Evolutionary conservation across 257 asterid genomes (phyloP).

Genomic region (Haberlea rhodopensis): DNA sequence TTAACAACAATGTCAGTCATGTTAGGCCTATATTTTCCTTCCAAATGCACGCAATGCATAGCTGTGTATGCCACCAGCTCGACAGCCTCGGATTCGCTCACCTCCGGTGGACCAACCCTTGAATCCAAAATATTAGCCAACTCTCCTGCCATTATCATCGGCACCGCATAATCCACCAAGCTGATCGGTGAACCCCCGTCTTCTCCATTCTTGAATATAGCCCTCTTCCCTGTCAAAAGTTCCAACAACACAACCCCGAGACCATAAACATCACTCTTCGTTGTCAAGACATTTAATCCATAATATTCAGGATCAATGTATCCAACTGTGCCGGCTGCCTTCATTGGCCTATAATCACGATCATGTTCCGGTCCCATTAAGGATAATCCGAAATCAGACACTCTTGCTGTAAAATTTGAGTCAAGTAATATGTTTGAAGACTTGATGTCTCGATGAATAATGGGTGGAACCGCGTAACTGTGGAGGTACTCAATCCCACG

Average conservation of each 20-base stretch:
- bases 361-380: conserved; percentile 58
- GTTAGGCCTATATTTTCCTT: conserved; percentile 78
- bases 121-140: conserved; percentile 46
- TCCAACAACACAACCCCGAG: conserved; percentile 74
- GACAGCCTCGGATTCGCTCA: conserved; percentile 67
- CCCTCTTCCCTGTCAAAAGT: conserved; percentile 71
- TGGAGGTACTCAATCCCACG: conserved; percentile 88
- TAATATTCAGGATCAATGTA: conserved; percentile 83
- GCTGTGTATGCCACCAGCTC: conserved; percentile 83
- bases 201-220: conserved; percentile 56
- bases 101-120: conserved; percentile 55
- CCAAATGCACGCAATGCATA: conserved; percentile 82
- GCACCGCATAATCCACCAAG: conserved; percentile 70
- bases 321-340: conserved; percentile 81
- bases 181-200: conserved; percentile 55
- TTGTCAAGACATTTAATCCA: conserved; percentile 66
- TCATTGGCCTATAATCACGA: conserved; percentile 39
- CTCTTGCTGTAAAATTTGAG: conserved; percentile 62
- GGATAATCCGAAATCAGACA: conserved; percentile 83
- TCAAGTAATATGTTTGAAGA: conserved; percentile 80
- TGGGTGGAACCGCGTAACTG: conserved; percentile 78
- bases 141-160: conserved; percentile 58
- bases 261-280: conserved; percentile 87
- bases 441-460: conserved; percentile 85
- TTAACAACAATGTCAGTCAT: conserved; percentile 77